Base-by-base conservation (phyloP, 2,329 filamentous ascomycete genomes). In the Aspergillus flavus region DNA sequence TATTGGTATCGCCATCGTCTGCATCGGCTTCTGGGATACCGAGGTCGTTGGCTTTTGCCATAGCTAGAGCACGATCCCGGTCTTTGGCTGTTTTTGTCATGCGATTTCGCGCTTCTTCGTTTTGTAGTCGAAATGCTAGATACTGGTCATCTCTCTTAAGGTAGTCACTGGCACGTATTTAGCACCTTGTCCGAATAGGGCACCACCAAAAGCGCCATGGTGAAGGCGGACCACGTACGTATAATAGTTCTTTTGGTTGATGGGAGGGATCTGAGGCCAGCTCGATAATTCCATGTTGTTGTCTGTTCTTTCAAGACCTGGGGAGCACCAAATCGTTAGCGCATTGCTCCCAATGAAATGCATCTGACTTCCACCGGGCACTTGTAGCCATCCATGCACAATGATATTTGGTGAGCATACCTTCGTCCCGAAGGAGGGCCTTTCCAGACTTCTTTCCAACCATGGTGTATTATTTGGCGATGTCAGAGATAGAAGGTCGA, bases 231-330 rank as follows among this genome's bases (percentile, higher is more conserved):
- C 16, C 26, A 82, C 89, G 65, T 85, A 95, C 92, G 94, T 97
- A 78, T 97, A 97, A 80, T 99, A 99, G 79, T 99, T 99, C 83
- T 99, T 99, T 79, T 99, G 95, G 77, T 99, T 99, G 80, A 99
- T 99, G 72, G 95, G 92, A 50, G 87, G 86, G 62, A 97, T 89
- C 74, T 95, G 91, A 11, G 95, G 94, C 94, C 95, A 99, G 77
- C 86, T 96, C 55, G 93, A 92, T 75, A 95, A 87, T 75, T 94
- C 95, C 90, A 99, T 94, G 81, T 94, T 94, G 87, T 99, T 99
- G 83, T 99, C 95, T 64, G 95, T 98, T 76, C 94, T 88, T 82
- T 96, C 93, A 68, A 99, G 88, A 69, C 95, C 94, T 97, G 28
- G 56, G 58, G 30, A 4, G n/a, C 28, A 28, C 2, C 34, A 57